Base-by-base conservation (phyloP, 371 early-diverging fungal genomes). In the Rhizomucor miehei region DNA sequence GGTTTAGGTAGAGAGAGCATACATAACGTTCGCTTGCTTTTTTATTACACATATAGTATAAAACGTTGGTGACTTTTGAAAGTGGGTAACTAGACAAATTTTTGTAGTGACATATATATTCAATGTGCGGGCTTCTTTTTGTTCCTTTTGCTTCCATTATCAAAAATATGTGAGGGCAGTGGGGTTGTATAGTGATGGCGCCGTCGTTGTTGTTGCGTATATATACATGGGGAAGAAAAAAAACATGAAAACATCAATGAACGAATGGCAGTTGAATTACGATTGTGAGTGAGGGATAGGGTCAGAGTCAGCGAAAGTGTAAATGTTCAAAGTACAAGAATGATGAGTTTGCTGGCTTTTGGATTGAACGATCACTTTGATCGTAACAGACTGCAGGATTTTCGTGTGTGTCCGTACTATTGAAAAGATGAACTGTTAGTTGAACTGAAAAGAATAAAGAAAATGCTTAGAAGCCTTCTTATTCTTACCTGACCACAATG, bases 401-500 rank as follows among this genome's bases (percentile, higher is more conserved):
- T 41, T 41, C 41, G 41, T n/a, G 23, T 34, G 36, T 57, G 57
- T 2, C 57, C 57, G 38, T 57, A 57, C 57, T 57, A 49, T n/a
- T n/a, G n/a, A 25, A 41, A 6, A 48, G 1, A 6, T n/a, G 43
- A n/a, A n/a, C n/a, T 24, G 35, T 41, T 19, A 14, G 43, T 20
- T 24, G 16, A 16, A 5, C 24, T 40, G 21, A 1, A 19, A 25
- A 16, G 19, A 25, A 16, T 14, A 38, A 16, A 19, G 4, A 25
- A 44, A 45, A 10, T 6, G 47, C 29, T 29, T 29, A 29, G 25
- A 20, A n/a, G n/a, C n/a, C 37, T 21, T 5, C 3, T 12, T 25
- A 39, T n/a, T 40, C 36, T 48, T 63, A 63, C 64, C 56, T 63
- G 59, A 6, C 64, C 64, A 40, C 64, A 63, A 23, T 63, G 64